A percentile compares a stretch with the other conserved stretches of the same genome.
phyloP scores from a whole-genome alignment of 2,329 filamentous ascomycete genomes.

The Aspergillus pseudoglaucus region DNA sequence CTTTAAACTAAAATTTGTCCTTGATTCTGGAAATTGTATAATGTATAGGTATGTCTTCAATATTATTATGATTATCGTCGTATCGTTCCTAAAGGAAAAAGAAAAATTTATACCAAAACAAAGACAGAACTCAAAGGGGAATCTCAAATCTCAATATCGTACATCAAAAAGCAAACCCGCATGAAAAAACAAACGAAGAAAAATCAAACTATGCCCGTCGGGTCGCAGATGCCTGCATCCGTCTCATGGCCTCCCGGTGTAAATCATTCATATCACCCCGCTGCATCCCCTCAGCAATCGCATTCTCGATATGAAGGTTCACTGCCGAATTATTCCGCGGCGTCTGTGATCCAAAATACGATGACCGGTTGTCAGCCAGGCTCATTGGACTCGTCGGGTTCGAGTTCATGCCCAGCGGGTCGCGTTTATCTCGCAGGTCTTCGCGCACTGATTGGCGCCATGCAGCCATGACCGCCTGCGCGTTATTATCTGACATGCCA shows the following conservation, averaged over 20 bases:
- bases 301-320: slow-evolving; percentile 47
- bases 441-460: slow-evolving; percentile 62
- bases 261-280: slow-evolving; percentile 66
- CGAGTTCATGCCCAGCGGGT: slow-evolving; percentile 20
- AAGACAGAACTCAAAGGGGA: background rate
- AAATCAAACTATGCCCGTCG: slow-evolving; percentile 15
- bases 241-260: slow-evolving; percentile 72
- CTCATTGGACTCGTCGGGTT: slow-evolving; percentile 10
- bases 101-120: background rate
- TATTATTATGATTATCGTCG: too few relatives aligned
- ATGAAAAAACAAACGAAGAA: slow-evolving; percentile 6
- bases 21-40: too few relatives aligned
- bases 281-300: slow-evolving; percentile 69
- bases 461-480: slow-evolving; percentile 55
- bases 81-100: too few relatives aligned
- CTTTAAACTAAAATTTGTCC: too few relatives aligned
- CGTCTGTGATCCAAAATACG: slow-evolving; percentile 51
- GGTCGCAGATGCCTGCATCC: slow-evolving; percentile 63
- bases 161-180: slow-evolving; percentile 2
- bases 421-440: slow-evolving; percentile 45
- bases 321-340: slow-evolving; percentile 53
- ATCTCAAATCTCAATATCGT: background rate
- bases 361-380: slow-evolving; percentile 59
- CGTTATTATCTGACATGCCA: slow-evolving; percentile 11
- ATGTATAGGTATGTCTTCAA: too few relatives aligned